Evolutionary conservation across 139 green algal species (phyloP).

Genomic region (Tetradesmus lagerheimii): DNA sequence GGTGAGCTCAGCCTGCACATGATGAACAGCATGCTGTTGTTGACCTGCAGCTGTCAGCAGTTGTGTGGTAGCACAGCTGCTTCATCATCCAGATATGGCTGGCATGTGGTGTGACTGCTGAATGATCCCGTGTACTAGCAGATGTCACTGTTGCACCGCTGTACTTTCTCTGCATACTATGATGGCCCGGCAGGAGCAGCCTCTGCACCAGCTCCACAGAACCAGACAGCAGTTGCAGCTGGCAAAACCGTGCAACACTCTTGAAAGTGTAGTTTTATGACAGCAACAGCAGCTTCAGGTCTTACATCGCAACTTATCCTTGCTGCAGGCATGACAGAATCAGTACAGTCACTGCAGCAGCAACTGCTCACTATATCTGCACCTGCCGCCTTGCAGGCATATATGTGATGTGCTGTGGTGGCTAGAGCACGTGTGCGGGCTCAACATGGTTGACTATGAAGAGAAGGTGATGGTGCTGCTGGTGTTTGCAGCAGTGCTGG

Average conservation of each 20-base stretch:
- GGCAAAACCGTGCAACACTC: no score
- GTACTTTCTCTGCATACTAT: no score
- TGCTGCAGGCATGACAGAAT: not conserved
- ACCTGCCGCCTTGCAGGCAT: constrained; percentile 25
- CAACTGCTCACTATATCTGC: not conserved
- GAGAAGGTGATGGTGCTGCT: constrained; percentile 35
- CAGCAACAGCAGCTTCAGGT: no score
- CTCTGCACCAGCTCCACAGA: no score
- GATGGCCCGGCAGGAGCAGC: no score
- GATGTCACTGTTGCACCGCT: no score
- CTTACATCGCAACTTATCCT: no score
- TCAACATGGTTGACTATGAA: constrained; percentile 44
- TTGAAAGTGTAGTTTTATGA: no score
- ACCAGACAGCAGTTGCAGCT: no score
- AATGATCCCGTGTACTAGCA: no score
- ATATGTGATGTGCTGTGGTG: constrained; percentile 32
- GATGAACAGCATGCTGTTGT: not conserved
- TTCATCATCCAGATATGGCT: not conserved
- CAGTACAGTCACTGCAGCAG: not conserved
- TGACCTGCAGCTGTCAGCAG: not conserved
- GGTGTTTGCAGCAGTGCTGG: constrained; percentile 29
- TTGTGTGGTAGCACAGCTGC: not conserved
- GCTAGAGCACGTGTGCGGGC: constrained; percentile 36
- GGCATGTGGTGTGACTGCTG: no score
- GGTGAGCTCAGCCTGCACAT: not conserved